Evolutionary conservation across 2,329 filamentous ascomycete genomes (phyloP).

Genomic region (Iodosphaeria phyllophila): DNA sequence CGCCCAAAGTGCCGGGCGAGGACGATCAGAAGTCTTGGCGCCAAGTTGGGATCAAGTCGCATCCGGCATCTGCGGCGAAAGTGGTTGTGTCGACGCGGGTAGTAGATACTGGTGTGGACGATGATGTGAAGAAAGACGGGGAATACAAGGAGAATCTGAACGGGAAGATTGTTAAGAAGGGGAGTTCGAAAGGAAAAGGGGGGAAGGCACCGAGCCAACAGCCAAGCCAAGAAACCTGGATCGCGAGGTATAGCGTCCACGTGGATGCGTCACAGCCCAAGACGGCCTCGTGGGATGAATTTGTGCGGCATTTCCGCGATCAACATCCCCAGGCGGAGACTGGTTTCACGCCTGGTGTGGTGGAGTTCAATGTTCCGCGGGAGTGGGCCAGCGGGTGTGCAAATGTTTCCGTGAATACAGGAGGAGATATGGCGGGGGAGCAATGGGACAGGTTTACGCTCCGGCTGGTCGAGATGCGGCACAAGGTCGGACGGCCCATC

Average conservation of each 20-base stretch:
- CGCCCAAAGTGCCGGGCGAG: neutral
- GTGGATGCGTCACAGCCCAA: slow-evolving; percentile 26
- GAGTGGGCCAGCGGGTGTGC: slow-evolving; percentile 28
- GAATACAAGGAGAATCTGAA: too few species aligned
- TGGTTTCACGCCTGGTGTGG: slow-evolving; percentile 37
- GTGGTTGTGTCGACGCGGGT: slow-evolving; percentile 34
- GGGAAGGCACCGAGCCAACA: neutral
- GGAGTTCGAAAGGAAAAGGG: too few species aligned
- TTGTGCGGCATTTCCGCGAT: slow-evolving; percentile 37
- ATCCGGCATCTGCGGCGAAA: slow-evolving; percentile 25
- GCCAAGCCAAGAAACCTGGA: slow-evolving; percentile 35
- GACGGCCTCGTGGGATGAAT: slow-evolving; percentile 46
- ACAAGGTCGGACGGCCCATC: slow-evolving; percentile 36
- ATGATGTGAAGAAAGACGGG: too few species aligned
- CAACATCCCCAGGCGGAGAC: slow-evolving; percentile 36
- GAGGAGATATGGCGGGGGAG: slow-evolving; percentile 15
- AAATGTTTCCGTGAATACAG: slow-evolving; percentile 19
- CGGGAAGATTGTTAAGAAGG: too few species aligned
- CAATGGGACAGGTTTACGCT: slow-evolving; percentile 29
- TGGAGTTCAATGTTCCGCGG: slow-evolving; percentile 24
- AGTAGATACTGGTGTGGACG: slow-evolving; percentile 24
- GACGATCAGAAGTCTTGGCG: slow-evolving; percentile 27
- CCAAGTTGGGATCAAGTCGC: slow-evolving; percentile 27
- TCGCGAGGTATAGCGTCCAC: slow-evolving; percentile 43
- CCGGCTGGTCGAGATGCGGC: slow-evolving; percentile 43